Percentiles rank a stretch among this genome's conserved stretches.
These are phyloP conservation scores for Debaryomycetaceae sp. DNA, from an alignment of 1,139 yeast species.

Conservation along the genomic window DNA sequence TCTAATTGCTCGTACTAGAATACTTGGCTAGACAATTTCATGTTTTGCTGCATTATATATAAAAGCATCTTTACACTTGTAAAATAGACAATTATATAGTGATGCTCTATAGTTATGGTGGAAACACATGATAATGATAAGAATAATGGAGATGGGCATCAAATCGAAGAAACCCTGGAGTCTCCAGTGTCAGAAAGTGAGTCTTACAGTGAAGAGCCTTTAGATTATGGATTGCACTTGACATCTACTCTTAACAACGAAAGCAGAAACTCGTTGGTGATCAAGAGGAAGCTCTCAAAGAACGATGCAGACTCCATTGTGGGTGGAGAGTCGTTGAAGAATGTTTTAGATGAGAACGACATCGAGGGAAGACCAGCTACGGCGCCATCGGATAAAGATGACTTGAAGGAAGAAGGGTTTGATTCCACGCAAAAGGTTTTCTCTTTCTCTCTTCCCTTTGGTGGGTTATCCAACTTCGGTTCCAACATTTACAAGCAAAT, in stretches of 20 bases:
- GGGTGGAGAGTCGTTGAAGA: conserved; percentile 31
- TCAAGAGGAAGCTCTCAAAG: conserved; percentile 14
- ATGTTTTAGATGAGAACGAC: conserved; percentile 4
- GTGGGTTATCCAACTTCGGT: conserved; percentile 26
- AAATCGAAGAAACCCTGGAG: neutral
- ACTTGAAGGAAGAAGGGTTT: conserved; percentile 11
- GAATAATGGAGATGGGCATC: no score
- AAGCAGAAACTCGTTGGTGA: neutral
- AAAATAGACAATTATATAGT: no score
- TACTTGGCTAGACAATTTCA: no score
- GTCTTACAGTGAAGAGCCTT: conserved; percentile 1
- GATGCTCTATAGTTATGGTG: no score
- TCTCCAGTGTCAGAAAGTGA: neutral
- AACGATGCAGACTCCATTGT: conserved; percentile 39
- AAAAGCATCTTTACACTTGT: no score
- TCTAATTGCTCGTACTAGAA: no score
- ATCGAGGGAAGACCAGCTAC: conserved; percentile 1
- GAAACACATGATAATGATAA: no score
- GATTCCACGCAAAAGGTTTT: conserved; percentile 28
- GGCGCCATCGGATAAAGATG: conserved; percentile 1
- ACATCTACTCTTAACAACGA: neutral
- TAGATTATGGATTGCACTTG: neutral
- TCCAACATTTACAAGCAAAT: conserved; percentile 24
- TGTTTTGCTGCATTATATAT: no score
- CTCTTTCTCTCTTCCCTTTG: conserved; percentile 41